Evolutionary conservation across 495 filamentous ascomycete species (phyloP), one percentile per base, ranked within the genome.

Genomic region (Parachaetomium inaequale): DNA sequence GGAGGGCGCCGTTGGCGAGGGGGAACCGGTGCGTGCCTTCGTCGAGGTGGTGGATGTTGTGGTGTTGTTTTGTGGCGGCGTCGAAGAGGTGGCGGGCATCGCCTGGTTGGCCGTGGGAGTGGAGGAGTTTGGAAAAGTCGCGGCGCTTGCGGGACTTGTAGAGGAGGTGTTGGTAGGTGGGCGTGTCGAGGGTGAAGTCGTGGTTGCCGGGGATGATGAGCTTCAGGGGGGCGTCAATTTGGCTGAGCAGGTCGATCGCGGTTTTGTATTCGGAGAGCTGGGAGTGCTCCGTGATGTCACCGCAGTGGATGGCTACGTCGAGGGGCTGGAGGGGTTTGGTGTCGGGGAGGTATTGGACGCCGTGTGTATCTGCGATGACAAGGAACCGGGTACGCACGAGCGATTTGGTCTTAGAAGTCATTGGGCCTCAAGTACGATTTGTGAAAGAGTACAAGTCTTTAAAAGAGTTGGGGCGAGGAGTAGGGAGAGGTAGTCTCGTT

Each of bases 201-300:
- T 93, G 90, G 70, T 93, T 93, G 0, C 90, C 90, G 1, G 90
- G 84, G 55, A 95, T 91, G 36, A 93, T 84, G 38, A 95, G 74
- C 62, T 93, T 95, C 7, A 92, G 72, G 21, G 86, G 82, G 0
- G 90, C 89, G 7, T 83, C 66, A 56, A 86, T 81, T 0, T 55
- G 64, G 17, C 70, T 68, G 15, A 94, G 75, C 68, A 89, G 79
- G 3, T 74, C 55, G 23, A 92, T 66, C 10, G 79, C 75, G 7
- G 65, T 59, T 15, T 76, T 69, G 66, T 86, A 86, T 65, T 91
- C 83, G 43, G 69, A 52, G 3, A 81, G 50, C 15, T 79, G 79
- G 2, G 88, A 88, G 55, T 82, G 71, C 58, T 82, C 80, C 10
- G 89, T 93, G 25, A 93, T 70, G 71, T 93, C 89, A 45, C 89